Conservation (phyloP, 257 asterid species). For the Mentha longifolia region DNA sequence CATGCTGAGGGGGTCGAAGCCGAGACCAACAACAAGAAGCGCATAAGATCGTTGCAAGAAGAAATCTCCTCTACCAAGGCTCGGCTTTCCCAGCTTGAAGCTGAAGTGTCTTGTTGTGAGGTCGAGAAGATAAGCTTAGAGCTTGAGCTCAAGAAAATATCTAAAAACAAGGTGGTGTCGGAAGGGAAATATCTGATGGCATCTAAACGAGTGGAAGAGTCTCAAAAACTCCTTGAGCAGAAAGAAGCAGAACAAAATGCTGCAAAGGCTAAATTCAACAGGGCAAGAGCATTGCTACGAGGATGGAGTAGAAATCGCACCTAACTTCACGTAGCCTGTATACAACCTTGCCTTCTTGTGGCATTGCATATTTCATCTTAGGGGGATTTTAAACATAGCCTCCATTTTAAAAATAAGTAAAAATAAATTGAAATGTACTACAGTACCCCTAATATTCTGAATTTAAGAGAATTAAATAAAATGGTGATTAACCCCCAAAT, state of each 20-base stretch:
- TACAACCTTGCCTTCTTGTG: too few species aligned
- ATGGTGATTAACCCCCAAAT: too few species aligned
- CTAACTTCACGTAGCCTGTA: background rate
- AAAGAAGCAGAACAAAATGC: slow-evolving; percentile 40
- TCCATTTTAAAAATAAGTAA: too few species aligned
- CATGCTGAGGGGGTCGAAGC: slow-evolving; percentile 34
- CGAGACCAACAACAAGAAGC: slow-evolving; percentile 16
- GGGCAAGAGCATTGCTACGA: slow-evolving; percentile 45
- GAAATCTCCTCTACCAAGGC: slow-evolving; percentile 14
- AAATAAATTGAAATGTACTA: too few species aligned
- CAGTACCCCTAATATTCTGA: too few species aligned
- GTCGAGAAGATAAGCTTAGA: slow-evolving; percentile 32
- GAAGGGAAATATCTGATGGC: slow-evolving; percentile 32
- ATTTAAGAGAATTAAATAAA: too few species aligned
- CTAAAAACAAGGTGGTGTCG: slow-evolving; percentile 30
- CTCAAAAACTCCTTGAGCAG: slow-evolving; percentile 29
- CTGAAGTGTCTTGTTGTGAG: slow-evolving; percentile 40
- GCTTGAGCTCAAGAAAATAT: slow-evolving; percentile 31
- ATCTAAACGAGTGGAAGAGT: slow-evolving; percentile 42
- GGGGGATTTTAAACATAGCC: too few species aligned
- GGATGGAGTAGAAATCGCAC: slow-evolving; percentile 21
- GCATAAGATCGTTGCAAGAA: slow-evolving; percentile 28
- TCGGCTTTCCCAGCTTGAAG: slow-evolving; percentile 31
- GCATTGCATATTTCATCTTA: too few species aligned
- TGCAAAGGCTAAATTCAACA: slow-evolving; percentile 49